Base-by-base conservation (phyloP, 192 early-diverging fungal species). In the Cetraspora pellucida region DNA sequence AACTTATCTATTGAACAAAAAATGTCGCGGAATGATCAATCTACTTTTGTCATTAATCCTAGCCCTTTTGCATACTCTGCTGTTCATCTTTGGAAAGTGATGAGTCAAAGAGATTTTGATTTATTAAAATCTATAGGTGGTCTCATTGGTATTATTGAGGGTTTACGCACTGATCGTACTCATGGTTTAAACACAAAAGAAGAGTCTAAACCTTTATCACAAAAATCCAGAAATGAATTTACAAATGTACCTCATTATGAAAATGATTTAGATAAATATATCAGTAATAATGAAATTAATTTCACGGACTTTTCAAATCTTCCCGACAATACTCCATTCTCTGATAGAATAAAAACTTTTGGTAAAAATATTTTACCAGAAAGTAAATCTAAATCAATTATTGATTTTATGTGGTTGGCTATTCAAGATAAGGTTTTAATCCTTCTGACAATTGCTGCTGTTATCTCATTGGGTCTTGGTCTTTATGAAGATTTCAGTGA, bases 401-500 rank as follows among this genome's bases (percentile, higher is more conserved):
- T 93, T 54, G 80, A 88, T 17, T 80, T 95, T 21, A 92, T 93
- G 86, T 93, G 92, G 92, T 88, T 91, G 46, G 91, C 91, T 9
- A 77, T 95, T 52, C 90, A 95, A 61, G 93, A 95, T 77, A 93
- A 92, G 79, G 93, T 91, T 77, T 81, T 95, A 77, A 91, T 95
- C 63, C 75, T 95, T 45, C 83, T 95, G 49, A 85, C 89, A 16
- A 79, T 92, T 30, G 94, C 94, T 14, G 94, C 94, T 4, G 79
- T 92, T 58, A 82, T 94, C 27, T 94, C 94, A 10, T 87, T 95
- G 31, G 92, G 76, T 44, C 83, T 95, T 60, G 94, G 94, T 0
- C 83, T 95, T 28, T 94, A 93, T 78, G 90, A 95, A 75, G 94
- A 94, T 78, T 87, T 94, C 55, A 79, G 79, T 28, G 60, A 90